Conservation (phyloP, 228 moss, liverwort and hornwort species). For the Sphagnum fallax region DNA sequence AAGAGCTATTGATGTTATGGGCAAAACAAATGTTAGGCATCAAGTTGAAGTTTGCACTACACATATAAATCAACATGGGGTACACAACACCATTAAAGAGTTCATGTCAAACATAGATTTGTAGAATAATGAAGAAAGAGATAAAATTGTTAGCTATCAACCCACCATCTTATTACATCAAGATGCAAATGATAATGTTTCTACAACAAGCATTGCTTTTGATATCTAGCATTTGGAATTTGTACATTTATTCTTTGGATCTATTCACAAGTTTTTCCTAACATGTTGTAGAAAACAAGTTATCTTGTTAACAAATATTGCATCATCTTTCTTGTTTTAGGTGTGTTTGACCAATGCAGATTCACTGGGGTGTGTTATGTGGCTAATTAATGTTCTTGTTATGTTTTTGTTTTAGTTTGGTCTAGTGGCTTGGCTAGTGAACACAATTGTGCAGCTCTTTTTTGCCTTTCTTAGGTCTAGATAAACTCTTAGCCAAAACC, state of each 20-base stretch:
- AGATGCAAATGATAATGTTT: constrained; percentile 28
- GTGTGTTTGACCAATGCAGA: too few relatives aligned
- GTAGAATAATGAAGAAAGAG: constrained; percentile 24
- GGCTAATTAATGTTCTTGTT: too few relatives aligned
- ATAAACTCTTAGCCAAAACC: background rate
- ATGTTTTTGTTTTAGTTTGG: constrained; percentile 57
- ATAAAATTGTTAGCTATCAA: constrained; percentile 39
- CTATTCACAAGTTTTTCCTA: too few relatives aligned
- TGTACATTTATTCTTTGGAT: too few relatives aligned
- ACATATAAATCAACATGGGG: constrained; percentile 47
- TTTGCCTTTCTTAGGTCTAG: constrained; percentile 88
- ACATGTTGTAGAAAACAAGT: too few relatives aligned
- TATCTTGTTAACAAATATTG: too few relatives aligned
- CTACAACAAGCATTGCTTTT: too few relatives aligned
- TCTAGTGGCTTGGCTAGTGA: constrained; percentile 80
- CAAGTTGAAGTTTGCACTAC: constrained; percentile 48
- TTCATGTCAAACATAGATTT: constrained; percentile 24
- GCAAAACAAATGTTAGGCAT: constrained; percentile 43
- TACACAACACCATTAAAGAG: constrained; percentile 57
- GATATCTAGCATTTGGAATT: too few relatives aligned
- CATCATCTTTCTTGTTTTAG: too few relatives aligned
- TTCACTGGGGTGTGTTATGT: too few relatives aligned
- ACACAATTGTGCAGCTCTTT: constrained; percentile 81
- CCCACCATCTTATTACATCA: constrained; percentile 55
- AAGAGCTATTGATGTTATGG: constrained; percentile 54